These are phyloP conservation scores for Phytopythium delawarense DNA, from an alignment of 352 stramenopile genomes.

Conservation along the genomic window DNA sequence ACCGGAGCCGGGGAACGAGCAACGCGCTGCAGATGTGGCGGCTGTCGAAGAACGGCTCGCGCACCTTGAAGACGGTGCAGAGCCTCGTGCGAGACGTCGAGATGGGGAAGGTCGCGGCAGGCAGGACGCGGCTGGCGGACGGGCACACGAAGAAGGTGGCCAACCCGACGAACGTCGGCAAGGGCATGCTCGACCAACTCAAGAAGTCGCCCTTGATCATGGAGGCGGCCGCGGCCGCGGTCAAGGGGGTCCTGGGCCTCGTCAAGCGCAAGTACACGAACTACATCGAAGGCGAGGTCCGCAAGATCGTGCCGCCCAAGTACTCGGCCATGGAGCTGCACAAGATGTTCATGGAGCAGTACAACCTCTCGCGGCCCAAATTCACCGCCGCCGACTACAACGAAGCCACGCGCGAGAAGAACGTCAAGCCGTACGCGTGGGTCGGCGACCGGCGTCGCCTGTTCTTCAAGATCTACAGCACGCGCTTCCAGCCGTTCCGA, in stretches of 20 bases:
- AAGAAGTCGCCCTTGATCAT: conserved; percentile 9
- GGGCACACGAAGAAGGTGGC: too few species aligned
- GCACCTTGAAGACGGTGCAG: not conserved
- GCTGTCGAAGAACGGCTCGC: conserved; percentile 22
- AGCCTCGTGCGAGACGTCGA: conserved; percentile 23
- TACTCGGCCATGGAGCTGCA: not conserved
- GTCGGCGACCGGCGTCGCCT: conserved; percentile 19
- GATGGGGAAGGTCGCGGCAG: conserved; percentile 11
- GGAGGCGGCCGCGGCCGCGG: conserved; percentile 16
- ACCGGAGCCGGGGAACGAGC: too few species aligned
- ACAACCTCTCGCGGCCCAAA: not conserved
- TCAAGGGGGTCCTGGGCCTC: conserved; percentile 1
- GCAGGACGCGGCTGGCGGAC: too few species aligned
- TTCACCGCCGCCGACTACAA: conserved; percentile 25
- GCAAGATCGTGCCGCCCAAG: conserved; percentile 6
- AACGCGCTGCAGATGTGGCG: not conserved
- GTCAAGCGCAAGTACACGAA: conserved; percentile 34
- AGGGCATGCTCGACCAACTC: not conserved
- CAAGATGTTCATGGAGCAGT: conserved; percentile 1
- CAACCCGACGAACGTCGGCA: not conserved
- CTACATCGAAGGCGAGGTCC: conserved; percentile 33
- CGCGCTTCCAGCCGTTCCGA: conserved; percentile 39
- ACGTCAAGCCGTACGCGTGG: conserved; percentile 22
- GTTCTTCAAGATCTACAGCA: conserved; percentile 16
- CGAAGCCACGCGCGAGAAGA: conserved; percentile 32